Evolutionary conservation across 371 early-diverging fungal species (phyloP), one percentile per base, ranked within the genome.

Genomic region (Vairimorpha apis): DNA sequence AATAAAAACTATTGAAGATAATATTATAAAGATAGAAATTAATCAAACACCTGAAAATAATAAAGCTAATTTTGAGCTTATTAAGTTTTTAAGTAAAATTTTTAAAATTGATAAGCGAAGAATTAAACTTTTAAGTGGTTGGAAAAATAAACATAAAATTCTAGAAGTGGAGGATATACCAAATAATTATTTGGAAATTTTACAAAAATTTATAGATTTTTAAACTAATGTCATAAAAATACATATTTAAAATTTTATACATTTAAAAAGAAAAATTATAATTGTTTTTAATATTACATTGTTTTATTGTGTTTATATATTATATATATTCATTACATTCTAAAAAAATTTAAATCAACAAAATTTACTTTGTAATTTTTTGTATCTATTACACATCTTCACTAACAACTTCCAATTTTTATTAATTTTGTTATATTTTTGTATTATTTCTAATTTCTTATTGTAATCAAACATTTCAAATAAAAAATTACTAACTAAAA

Each of bases 11-110:
- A 21, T 60, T 23, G 41, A 37, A 1, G 37, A 60, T 2, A 3
- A 60, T 3, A 37, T 35, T 35, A 60, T 60, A 13, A 60, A 27
- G 35, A 60, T 60, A 3, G 3, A 35, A 25, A 53, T 74, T 56
- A 67, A 58, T 53, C 53, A 60, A 23, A 45, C 69, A 12, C 60
- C 74, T 18, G 51, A 45, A 67, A 67, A 74, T 18, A 67, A 74
- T 38, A 74, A 67, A 41, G 74, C 74, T 13, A 74, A 74, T 25
- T 59, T 41, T 16, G 68, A 74, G 30, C 29, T 74, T 32, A 37
- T 51, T 27, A 51, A 29, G 37, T 74, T 53, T 62, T 14, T 74
- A 12, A 38, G 60, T 45, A 74, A 62, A 27, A n/a, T 67, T 14
- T 30, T 74, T 7, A 67, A 62, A 41, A 47, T 74, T 21, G 45